Base-by-base conservation (phyloP, 257 asterid species). In the Plantago major region DNA sequence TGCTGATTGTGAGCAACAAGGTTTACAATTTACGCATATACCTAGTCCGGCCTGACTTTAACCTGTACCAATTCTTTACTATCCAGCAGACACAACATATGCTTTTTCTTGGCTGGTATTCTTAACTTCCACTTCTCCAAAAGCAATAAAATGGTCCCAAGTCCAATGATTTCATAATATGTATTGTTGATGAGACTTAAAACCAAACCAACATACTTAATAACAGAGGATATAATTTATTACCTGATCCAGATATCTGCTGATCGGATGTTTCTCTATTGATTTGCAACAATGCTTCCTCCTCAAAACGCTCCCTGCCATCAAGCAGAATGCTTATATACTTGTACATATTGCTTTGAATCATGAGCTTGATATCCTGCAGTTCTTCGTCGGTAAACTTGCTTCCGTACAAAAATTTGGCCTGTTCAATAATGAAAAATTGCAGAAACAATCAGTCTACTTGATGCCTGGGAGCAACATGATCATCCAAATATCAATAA, bases 261-360 rank as follows among this genome's bases (percentile, higher is more conserved):
- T 57, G 81, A 26, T 59, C 67, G 12, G 64, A 70, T 57, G 61
- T 62, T 74, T 62, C 69, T 9, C 53, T 47, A 53, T 65, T 77
- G 60, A 68, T 44, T 66, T 67, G 81, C 60, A 76, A 79, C 43
- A 91, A 18, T 46, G 82, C 82, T 74, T 91, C 95, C 77, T 88
- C 97, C 74, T 91, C 97, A 63, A 91, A 91, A 53, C 86, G 95
- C 76, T 91, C 98, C 12, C 98, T 84, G n/a, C 93, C 95, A 57
- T 91, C 98, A 19, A 91, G 98, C 46, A 88, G 81, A 80, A 91
- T 78, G 72, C 98, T 91, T 64, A 91, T 87, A 66, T 88, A 91
- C 69, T 74, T 88, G 81, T 91, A 91, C 84, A 88, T 69, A 75
- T 86, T 91, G 81, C 98, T 88, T 75, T 91, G 98, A 54, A 91